Conservation (phyloP, 1,284 basidiomycete genomes). For the Phlebopus sp. region DNA sequence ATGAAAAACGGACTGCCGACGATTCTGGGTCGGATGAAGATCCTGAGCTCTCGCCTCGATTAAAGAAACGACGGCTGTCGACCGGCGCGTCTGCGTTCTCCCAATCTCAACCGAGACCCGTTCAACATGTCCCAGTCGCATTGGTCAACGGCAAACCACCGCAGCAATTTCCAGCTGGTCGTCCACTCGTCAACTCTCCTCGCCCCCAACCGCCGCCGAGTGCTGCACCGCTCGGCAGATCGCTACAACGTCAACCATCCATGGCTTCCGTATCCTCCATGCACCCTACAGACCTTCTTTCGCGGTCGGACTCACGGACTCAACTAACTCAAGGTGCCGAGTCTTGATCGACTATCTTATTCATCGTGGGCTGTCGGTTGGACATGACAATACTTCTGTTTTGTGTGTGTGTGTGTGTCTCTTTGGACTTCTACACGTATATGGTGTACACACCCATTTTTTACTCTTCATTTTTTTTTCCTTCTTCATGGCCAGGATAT, state of each 20-base stretch:
- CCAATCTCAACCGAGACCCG: conserved; percentile 6
- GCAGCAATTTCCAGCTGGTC: conserved; percentile 29
- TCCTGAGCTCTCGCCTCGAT: conserved; percentile 17
- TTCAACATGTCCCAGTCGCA: conserved; percentile 13
- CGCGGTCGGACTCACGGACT: conserved; percentile 24
- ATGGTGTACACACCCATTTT: conserved; percentile 6
- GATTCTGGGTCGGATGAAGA: conserved; percentile 12
- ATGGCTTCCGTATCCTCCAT: conserved; percentile 24
- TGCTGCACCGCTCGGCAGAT: conserved; percentile 14
- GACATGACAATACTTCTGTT: too few relatives aligned
- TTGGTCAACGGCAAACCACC: conserved; percentile 31
- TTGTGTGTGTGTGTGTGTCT: too few relatives aligned
- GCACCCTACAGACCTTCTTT: conserved; percentile 5
- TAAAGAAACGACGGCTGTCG: conserved; percentile 29
- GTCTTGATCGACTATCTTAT: conserved; percentile 9
- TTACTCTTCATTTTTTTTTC: conserved; percentile 13
- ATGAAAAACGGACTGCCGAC: conserved; percentile 25
- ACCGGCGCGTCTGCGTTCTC: neutral
- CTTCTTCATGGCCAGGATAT: conserved; percentile 7
- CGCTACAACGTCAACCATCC: conserved; percentile 29
- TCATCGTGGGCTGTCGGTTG: neutral
- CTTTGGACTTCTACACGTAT: neutral
- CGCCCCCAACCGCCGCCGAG: conserved; percentile 1
- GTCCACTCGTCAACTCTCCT: conserved; percentile 7
- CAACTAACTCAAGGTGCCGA: conserved; percentile 17